These are phyloP conservation scores for Ilyonectria mors-panacis DNA, from an alignment of 2,329 filamentous ascomycete genomes.

Conservation along the genomic window DNA sequence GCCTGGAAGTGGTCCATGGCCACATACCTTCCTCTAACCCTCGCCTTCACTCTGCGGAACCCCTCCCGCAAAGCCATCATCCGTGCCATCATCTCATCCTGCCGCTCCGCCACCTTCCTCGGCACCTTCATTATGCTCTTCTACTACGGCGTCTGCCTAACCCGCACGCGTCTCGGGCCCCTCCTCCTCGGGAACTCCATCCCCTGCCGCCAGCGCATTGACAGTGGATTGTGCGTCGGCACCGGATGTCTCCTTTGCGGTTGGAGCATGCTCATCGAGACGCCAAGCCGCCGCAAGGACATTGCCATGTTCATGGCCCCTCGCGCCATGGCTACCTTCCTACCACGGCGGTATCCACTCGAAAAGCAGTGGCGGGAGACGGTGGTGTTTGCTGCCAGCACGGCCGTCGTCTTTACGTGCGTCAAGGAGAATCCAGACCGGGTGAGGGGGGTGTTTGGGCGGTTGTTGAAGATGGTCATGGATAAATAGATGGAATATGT, in stretches of 20 bases:
- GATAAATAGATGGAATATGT: slow-evolving; percentile 45
- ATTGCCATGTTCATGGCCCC: slow-evolving; percentile 87
- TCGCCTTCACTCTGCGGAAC: slow-evolving; percentile 71
- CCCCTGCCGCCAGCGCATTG: slow-evolving; percentile 65
- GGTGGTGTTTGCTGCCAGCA: slow-evolving; percentile 75
- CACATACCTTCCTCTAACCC: slow-evolving; percentile 83
- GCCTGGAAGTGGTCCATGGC: slow-evolving; percentile 82
- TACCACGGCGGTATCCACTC: slow-evolving; percentile 77
- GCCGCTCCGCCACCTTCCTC: slow-evolving; percentile 83
- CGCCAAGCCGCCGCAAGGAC: slow-evolving; percentile 76
- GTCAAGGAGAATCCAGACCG: slow-evolving; percentile 73
- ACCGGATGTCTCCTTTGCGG: slow-evolving; percentile 83
- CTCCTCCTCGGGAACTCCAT: slow-evolving; percentile 71
- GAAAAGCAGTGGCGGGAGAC: slow-evolving; percentile 78
- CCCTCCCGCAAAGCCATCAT: slow-evolving; percentile 64
- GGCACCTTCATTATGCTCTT: slow-evolving; percentile 84
- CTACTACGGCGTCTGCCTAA: slow-evolving; percentile 88
- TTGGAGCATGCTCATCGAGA: slow-evolving; percentile 85
- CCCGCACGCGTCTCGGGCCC: slow-evolving; percentile 81
- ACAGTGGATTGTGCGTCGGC: slow-evolving; percentile 77
- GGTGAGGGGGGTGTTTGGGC: slow-evolving; percentile 79
- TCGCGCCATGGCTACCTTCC: slow-evolving; percentile 79
- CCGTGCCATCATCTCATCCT: slow-evolving; percentile 71
- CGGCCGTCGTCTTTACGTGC: slow-evolving; percentile 79
- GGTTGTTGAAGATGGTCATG: slow-evolving; percentile 68